A percentile compares a stretch with the other conserved stretches of the same genome.
Evolutionary conservation across 2,329 filamentous ascomycete genomes (phyloP).

Genomic region (Penicillium decumbens): DNA sequence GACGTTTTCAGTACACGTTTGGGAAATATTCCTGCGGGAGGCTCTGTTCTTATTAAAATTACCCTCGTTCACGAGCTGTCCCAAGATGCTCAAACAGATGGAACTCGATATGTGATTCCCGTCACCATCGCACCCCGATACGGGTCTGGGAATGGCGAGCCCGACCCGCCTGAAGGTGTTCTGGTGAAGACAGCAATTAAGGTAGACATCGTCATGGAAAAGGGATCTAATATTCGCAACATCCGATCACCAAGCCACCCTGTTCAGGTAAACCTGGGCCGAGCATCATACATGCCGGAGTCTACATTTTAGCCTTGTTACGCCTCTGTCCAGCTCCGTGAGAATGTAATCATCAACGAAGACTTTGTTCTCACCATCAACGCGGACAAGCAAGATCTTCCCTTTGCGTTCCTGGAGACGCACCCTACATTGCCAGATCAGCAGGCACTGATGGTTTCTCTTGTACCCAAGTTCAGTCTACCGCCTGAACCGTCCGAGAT

Average conservation of each 20-base stretch:
- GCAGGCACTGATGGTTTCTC: neutral
- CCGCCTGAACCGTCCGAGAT: neutral
- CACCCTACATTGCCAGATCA: neutral
- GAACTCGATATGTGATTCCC: neutral
- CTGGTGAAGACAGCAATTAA: slow-evolving; percentile 6
- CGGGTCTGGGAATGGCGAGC: neutral
- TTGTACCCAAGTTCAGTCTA: neutral
- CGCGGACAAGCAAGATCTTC: too few species aligned
- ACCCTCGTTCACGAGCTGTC: neutral
- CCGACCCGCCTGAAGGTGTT: neutral
- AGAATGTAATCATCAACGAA: too few species aligned
- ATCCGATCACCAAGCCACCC: too few species aligned
- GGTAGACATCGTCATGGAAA: slow-evolving; percentile 11
- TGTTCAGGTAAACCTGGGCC: too few species aligned
- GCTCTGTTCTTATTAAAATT: neutral
- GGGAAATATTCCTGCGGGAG: neutral
- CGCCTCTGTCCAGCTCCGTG: too few species aligned
- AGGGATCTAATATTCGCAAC: too few species aligned
- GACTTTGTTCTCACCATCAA: too few species aligned
- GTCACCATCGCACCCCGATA: neutral
- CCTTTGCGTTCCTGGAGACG: neutral
- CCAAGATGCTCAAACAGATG: neutral
- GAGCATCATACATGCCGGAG: too few species aligned
- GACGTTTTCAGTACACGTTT: neutral
- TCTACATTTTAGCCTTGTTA: too few species aligned